These are phyloP conservation scores for Russula brevipes DNA, from an alignment of 768 basidiomycete species.

Conservation along the genomic window DNA sequence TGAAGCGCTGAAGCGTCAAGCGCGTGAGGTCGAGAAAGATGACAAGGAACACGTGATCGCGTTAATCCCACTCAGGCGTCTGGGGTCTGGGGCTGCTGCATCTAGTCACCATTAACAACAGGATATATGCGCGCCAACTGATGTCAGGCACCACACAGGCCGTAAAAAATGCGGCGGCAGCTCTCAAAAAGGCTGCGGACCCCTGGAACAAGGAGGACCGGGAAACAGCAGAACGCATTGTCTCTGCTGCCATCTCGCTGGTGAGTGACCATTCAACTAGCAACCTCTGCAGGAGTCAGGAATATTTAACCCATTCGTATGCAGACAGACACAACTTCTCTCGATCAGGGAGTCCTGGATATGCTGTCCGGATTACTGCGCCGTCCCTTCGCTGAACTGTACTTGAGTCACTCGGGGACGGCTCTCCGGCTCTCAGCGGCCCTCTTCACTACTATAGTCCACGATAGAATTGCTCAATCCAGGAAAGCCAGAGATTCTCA, in stretches of 20 bases:
- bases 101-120: not conserved
- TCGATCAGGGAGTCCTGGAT: not conserved
- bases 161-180: slow-evolving; percentile 12
- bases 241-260: slow-evolving; percentile 10
- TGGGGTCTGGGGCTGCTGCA: not conserved
- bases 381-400: slow-evolving; percentile 18
- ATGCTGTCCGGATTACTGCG: slow-evolving; percentile 15
- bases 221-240: slow-evolving; percentile 17
- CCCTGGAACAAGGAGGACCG: slow-evolving; percentile 24
- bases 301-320: not conserved
- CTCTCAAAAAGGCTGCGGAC: slow-evolving; percentile 24
- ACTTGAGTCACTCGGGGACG: slow-evolving; percentile 14
- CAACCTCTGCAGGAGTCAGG: not conserved
- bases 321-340: not conserved
- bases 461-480: slow-evolving; percentile 12
- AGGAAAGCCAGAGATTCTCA: not conserved
- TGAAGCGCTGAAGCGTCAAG: too few relatives aligned
- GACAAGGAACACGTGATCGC: not conserved
- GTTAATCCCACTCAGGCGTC: not conserved
- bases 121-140: slow-evolving; percentile 17
- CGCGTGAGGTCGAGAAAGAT: too few relatives aligned
- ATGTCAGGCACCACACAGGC: slow-evolving; percentile 8
- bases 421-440: slow-evolving; percentile 23
- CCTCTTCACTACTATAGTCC: slow-evolving; percentile 15
- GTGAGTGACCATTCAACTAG: slow-evolving; percentile 18